A percentile compares a stretch with the other conserved stretches of the same genome.
Evolutionary conservation across 345 rosid species (phyloP).

Genomic region (Alliaria petiolata): DNA sequence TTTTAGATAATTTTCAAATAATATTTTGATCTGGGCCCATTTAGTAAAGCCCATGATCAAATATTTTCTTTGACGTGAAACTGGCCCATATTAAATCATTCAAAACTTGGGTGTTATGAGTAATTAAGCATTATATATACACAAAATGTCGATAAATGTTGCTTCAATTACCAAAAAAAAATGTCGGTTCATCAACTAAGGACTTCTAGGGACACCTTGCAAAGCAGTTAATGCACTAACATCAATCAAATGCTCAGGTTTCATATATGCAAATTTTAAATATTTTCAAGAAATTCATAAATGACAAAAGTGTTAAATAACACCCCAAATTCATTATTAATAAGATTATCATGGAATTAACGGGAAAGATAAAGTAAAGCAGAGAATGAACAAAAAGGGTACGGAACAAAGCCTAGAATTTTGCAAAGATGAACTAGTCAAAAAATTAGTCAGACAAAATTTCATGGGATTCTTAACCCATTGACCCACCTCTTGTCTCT

Average conservation of each 20-base stretch:
- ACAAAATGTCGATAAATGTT: not conserved
- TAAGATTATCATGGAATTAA: not conserved
- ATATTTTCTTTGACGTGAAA: not conserved
- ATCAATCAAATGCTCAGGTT: not conserved
- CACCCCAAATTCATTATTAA: too few relatives aligned
- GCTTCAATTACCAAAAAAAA: not conserved
- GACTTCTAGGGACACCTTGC: not conserved
- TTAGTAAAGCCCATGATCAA: not conserved
- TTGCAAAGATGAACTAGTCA: constrained; percentile 4
- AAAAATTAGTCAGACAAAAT: constrained; percentile 21
- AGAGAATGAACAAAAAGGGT: not conserved
- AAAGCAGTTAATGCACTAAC: not conserved
- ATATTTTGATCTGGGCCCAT: not conserved
- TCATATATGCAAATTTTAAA: not conserved
- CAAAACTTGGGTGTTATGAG: not conserved
- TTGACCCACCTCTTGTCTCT: constrained; percentile 26
- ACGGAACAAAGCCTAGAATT: not conserved
- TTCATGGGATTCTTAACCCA: constrained; percentile 32
- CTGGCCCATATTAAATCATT: not conserved
- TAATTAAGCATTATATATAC: not conserved
- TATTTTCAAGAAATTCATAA: too few relatives aligned
- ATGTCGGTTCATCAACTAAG: not conserved
- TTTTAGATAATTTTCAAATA: not conserved
- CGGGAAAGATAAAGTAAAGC: not conserved
- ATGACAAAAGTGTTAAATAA: too few relatives aligned